A percentile compares a stretch with the other conserved stretches of the same genome.
Evolutionary conservation across 495 filamentous ascomycete genomes (phyloP).

Genomic region (Monascus purpureus): DNA sequence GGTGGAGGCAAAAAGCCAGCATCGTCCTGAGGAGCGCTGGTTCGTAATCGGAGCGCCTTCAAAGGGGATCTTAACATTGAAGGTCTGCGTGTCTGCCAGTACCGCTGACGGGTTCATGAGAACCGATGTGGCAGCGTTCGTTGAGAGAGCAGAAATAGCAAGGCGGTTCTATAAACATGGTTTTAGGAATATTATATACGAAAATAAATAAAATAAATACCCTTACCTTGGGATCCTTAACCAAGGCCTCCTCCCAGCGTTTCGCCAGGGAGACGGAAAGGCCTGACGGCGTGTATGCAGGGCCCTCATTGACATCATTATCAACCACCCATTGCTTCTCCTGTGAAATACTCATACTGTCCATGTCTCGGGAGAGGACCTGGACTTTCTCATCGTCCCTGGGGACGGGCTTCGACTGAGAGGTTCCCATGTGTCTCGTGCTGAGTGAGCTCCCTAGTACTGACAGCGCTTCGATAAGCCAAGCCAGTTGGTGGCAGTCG

Average conservation of each 20-base stretch:
- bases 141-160: conserved; percentile 51
- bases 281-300: background rate
- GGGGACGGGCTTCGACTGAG: background rate
- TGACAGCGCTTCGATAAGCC: too few relatives aligned
- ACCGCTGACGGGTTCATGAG: conserved; percentile 34
- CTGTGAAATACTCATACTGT: background rate
- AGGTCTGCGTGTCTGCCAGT: conserved; percentile 56
- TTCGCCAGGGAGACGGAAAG: background rate
- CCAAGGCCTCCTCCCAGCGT: background rate
- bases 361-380: background rate
- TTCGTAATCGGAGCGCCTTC: conserved; percentile 79
- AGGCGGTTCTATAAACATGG: conserved; percentile 37
- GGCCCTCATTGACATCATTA: background rate
- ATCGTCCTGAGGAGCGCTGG: conserved; percentile 63
- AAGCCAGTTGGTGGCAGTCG: too few relatives aligned
- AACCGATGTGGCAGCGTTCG: conserved; percentile 37
- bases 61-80: conserved; percentile 68
- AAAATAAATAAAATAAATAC: too few relatives aligned
- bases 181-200: background rate
- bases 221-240: background rate
- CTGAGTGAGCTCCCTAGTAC: too few relatives aligned
- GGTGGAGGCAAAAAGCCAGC: conserved; percentile 80
- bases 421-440: background rate
- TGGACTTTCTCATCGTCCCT: background rate
- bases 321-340: background rate